Conservation (phyloP, 768 basidiomycete genomes). For the Porphyrellus cyaneotinctus region DNA sequence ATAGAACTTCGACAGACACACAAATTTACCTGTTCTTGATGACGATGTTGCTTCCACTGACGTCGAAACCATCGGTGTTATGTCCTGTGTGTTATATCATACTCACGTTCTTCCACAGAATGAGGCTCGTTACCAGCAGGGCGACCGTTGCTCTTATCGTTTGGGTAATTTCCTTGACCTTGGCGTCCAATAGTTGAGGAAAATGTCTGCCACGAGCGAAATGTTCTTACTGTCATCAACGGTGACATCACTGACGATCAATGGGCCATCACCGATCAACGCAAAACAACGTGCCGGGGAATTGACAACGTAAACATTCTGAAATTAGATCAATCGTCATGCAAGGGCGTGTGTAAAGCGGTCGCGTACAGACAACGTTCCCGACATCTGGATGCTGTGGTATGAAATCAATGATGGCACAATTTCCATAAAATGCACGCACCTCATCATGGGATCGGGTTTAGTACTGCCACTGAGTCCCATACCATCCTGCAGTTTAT, state of each 20-base stretch:
- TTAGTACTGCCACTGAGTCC: constrained; percentile 21
- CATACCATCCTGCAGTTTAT: constrained; percentile 23
- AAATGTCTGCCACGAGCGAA: neutral
- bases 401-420: neutral
- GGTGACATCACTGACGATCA: constrained; percentile 43
- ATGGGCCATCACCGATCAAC: constrained; percentile 24
- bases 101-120: neutral
- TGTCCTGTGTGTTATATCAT: constrained; percentile 26
- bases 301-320: constrained; percentile 39
- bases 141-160: constrained; percentile 44
- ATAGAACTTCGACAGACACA: neutral
- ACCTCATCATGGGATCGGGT: constrained; percentile 41
- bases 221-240: constrained; percentile 54
- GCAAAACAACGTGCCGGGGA: constrained; percentile 35
- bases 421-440: neutral
- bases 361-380: constrained; percentile 33
- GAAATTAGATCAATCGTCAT: neutral
- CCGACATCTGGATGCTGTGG: constrained; percentile 38
- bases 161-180: constrained; percentile 53
- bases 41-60: constrained; percentile 32
- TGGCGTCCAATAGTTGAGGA: neutral
- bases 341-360: neutral
- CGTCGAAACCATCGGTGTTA: constrained; percentile 53
- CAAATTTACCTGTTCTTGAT: constrained; percentile 28
- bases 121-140: constrained; percentile 39